Evolutionary conservation across 1,139 yeast species (phyloP).

Genomic region (Kurtzmaniella quercitrusa): DNA sequence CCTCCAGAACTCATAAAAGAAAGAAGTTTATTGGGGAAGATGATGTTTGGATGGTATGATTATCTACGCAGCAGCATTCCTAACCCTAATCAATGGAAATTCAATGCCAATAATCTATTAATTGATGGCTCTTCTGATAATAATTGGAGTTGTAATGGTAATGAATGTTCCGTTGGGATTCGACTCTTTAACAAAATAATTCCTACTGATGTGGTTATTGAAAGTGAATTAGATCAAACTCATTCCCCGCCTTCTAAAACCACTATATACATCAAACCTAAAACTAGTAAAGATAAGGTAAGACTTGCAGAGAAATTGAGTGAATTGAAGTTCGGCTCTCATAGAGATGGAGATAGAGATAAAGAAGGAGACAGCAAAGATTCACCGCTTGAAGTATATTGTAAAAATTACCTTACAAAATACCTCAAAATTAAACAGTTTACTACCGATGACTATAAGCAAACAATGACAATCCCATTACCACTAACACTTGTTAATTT

Average conservation of each 20-base stretch:
- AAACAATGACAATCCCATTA: conserved; percentile 27
- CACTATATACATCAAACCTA: conserved; percentile 8
- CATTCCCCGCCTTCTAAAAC: conserved; percentile 8
- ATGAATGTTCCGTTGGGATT: conserved; percentile 32
- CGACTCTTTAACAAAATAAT: conserved; percentile 30
- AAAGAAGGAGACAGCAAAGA: too few species aligned
- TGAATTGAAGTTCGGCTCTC: conserved; percentile 3
- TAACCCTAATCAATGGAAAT: conserved; percentile 22
- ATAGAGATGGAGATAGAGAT: conserved; percentile 6
- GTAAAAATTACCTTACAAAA: conserved; percentile 25
- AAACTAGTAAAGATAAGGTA: conserved; percentile 5
- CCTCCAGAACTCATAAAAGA: conserved; percentile 3
- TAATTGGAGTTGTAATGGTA: conserved; percentile 31
- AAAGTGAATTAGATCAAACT: conserved; percentile 11
- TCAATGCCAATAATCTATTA: conserved; percentile 38
- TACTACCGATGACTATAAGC: conserved; percentile 11
- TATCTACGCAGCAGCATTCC: conserved; percentile 13
- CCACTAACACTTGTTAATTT: conserved; percentile 34
- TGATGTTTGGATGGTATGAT: conserved; percentile 42
- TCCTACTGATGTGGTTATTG: conserved; percentile 33
- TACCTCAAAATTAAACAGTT: conserved; percentile 31
- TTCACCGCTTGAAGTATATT: neutral
- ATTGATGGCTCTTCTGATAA: conserved; percentile 33
- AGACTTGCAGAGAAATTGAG: neutral
- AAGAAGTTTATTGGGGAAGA: conserved; percentile 18